Conservation (phyloP, 345 rosid species). For the Eucalyptus regnans region DNA sequence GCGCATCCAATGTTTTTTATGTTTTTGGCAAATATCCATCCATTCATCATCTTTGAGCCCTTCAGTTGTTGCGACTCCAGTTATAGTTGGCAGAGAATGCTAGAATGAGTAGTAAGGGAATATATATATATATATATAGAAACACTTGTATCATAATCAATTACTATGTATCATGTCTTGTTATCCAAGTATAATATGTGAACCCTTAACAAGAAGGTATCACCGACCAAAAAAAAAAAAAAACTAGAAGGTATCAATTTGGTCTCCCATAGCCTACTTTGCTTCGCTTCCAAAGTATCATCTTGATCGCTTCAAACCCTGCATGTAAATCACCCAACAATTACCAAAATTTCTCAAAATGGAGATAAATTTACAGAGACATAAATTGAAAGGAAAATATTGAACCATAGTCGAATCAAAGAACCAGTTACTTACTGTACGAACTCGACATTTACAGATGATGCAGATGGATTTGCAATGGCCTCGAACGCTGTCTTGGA, state of each 20-base stretch:
- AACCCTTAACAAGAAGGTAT: not conserved
- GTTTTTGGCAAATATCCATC: not conserved
- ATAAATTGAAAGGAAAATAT: not conserved
- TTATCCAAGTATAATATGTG: not conserved
- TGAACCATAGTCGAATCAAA: not conserved
- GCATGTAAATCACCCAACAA: not conserved
- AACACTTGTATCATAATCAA: not conserved
- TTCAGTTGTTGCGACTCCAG: not conserved
- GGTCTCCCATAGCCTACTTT: not conserved
- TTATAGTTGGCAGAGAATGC: not conserved
- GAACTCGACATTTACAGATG: conserved; percentile 32
- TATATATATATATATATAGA: not conserved
- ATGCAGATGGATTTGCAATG: conserved; percentile 15
- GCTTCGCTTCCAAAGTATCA: not conserved
- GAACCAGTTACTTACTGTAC: conserved; percentile 12
- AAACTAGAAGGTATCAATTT: not conserved
- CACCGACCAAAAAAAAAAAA: not conserved
- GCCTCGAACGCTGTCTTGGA: conserved; percentile 23
- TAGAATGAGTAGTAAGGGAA: not conserved
- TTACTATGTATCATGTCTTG: not conserved
- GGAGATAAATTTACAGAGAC: not conserved
- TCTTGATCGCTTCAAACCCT: not conserved
- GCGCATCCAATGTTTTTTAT: too few relatives aligned
- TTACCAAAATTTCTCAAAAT: not conserved
- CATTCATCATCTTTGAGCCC: not conserved